Evolutionary conservation across 345 rosid genomes (phyloP).

Genomic region (Microthlaspi erraticum): DNA sequence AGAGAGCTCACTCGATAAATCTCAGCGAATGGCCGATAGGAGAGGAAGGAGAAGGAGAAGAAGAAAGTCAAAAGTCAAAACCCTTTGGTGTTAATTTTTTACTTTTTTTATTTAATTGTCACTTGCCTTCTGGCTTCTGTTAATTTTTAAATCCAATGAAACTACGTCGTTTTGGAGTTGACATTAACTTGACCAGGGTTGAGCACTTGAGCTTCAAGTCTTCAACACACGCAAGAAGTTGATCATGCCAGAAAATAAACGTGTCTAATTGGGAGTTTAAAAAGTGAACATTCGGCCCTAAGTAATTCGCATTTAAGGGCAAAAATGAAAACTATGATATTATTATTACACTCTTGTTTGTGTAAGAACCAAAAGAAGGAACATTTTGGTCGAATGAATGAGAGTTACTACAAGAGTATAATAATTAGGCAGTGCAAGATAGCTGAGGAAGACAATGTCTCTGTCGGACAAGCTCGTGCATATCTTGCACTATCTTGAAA

Average conservation of each 20-base stretch:
- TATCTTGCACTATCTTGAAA: constrained; percentile 94
- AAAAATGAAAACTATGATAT: neutral
- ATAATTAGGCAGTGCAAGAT: constrained; percentile 50
- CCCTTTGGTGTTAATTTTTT: neutral
- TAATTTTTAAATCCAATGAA: neutral
- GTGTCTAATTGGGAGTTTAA: neutral
- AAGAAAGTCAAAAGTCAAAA: constrained; percentile 11
- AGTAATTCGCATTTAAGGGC: constrained; percentile 21
- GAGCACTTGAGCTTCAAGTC: too few relatives aligned
- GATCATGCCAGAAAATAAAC: neutral
- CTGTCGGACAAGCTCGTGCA: constrained; percentile 84
- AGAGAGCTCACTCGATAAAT: constrained; percentile 15
- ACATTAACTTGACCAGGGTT: too few relatives aligned
- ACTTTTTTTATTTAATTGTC: neutral
- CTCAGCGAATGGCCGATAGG: constrained; percentile 15
- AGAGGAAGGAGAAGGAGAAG: constrained; percentile 12
- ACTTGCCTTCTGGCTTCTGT: too few relatives aligned
- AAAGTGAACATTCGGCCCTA: neutral
- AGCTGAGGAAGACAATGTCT: constrained; percentile 66
- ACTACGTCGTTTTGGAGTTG: neutral
- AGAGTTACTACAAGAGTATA: constrained; percentile 30
- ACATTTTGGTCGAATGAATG: constrained; percentile 24
- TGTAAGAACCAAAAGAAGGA: constrained; percentile 8
- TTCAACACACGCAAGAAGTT: neutral
- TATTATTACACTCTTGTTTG: constrained; percentile 11